Base-by-base conservation (phyloP, 495 filamentous ascomycete genomes). In the Hyaloscypha variabilis region DNA sequence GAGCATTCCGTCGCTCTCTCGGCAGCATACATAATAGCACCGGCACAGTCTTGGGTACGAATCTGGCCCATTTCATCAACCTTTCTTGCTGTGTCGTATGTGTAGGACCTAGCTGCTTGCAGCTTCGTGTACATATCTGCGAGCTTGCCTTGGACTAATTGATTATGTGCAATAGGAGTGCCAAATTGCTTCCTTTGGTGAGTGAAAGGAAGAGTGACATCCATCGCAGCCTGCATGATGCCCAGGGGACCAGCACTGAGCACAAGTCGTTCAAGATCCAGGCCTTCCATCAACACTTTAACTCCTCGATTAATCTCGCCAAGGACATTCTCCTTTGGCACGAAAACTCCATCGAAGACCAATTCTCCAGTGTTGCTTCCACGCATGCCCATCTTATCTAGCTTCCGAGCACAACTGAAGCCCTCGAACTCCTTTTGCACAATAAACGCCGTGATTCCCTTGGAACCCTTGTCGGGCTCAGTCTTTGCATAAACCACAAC, bases 351-450 rank as follows among this genome's bases (percentile, higher is more conserved):
- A 24, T 97, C 93, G 70, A 99, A 97, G 56, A 96, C 81, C 14
- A 99, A 82, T 77, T 99, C 95, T 69, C 95, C 96, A 6, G 96
- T 98, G 77, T 99, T 98, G 42, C 89, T 93, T 58, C 95, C 95
- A 28, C 95, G 88, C 95, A 99, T 99, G 61, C 95, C 95, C 67
- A 99, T 89, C 79, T 99, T 99, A 78, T 99, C 96, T 10, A 99
- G 87, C 77, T 98, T 99, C 36, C 92, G 87, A 25, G 92, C 86
- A 72, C 90, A 92, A 56, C 88, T 90, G 81, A 97, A 97, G 66
- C 95, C 95, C 8, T 84, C 70, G 56, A 86, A 82, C 21, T 76
- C 73, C 26, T 87, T 90, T 71, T 96, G 88, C 25, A 98, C 90
- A 53, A 99, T 82, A 77, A 97, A 97, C 46, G 94, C 95, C 0